phyloP scores from a whole-genome alignment of 306 rosid genomes.

The Vigna reflexopilosa region DNA sequence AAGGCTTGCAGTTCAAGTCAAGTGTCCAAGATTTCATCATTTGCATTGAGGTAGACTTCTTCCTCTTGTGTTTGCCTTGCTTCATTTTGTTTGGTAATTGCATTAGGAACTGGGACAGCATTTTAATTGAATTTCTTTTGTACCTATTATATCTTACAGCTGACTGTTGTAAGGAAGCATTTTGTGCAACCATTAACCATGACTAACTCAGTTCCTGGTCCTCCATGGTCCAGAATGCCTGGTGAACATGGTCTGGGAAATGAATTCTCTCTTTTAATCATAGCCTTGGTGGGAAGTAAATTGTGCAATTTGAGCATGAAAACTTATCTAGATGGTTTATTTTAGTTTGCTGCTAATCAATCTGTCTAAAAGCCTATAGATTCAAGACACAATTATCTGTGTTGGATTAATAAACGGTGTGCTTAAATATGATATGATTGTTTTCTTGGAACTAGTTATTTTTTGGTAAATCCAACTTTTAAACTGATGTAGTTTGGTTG shows the following conservation, averaged over 20 bases:
- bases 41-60: slow-evolving; percentile 90
- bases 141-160: slow-evolving; percentile 21
- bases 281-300: slow-evolving; percentile 31
- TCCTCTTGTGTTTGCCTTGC: slow-evolving; percentile 44
- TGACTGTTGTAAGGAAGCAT: slow-evolving; percentile 41
- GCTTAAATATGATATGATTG: slow-evolving; percentile 19
- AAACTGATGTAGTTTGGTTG: slow-evolving; percentile 22
- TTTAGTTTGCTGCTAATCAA: slow-evolving; percentile 17
- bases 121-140: slow-evolving; percentile 36
- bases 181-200: slow-evolving; percentile 31
- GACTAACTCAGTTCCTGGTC: slow-evolving; percentile 29
- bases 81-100: slow-evolving; percentile 2
- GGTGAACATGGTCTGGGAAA: slow-evolving; percentile 24
- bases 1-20: slow-evolving; percentile 87
- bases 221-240: slow-evolving; percentile 31
- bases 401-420: not conserved
- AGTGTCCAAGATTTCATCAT: slow-evolving; percentile 98
- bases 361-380: slow-evolving; percentile 21
- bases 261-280: slow-evolving; percentile 35
- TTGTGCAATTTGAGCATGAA: slow-evolving; percentile 34
- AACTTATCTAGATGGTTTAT: slow-evolving; percentile 25
- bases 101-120: slow-evolving; percentile 26
- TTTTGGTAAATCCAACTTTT: slow-evolving; percentile 26
- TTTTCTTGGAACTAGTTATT: slow-evolving; percentile 36
- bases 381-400: slow-evolving; percentile 25